A percentile compares a stretch with the other conserved stretches of the same genome.
phyloP scores from a whole-genome alignment of 78 protist species.

The slime mould (Dictyostelium discoideum) region DNA sequence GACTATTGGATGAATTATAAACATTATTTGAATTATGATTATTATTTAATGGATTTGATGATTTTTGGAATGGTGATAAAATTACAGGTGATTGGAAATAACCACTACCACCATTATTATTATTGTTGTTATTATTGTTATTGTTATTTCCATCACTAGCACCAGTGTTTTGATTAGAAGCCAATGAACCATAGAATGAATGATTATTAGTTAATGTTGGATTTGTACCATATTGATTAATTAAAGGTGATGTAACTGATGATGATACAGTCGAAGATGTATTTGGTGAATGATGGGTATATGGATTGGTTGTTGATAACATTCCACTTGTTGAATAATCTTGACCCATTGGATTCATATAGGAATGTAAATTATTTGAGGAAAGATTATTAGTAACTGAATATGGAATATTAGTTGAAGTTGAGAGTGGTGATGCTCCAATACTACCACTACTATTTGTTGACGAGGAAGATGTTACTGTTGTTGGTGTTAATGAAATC shows the following conservation, averaged over 20 bases:
- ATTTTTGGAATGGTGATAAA: slow-evolving; percentile 27
- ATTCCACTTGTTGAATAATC: not conserved
- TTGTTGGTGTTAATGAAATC: not conserved
- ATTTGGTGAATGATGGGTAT: not conserved
- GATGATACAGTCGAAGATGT: slow-evolving; percentile 8
- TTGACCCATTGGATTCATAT: not conserved
- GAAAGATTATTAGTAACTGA: not conserved
- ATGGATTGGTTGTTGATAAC: not conserved
- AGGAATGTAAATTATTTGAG: not conserved
- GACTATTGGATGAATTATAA: not conserved
- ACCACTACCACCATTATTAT: not conserved
- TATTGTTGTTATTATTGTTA: too few relatives aligned
- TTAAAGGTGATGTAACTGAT: slow-evolving; percentile 23
- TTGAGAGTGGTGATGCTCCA: not conserved
- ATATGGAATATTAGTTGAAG: not conserved
- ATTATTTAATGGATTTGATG: not conserved
- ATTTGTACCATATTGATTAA: not conserved
- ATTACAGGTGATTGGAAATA: slow-evolving; percentile 28
- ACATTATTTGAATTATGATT: not conserved
- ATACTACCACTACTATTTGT: not conserved
- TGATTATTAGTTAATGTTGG: not conserved
- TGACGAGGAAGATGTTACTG: not conserved
- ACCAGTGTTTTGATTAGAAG: not conserved
- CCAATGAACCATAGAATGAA: not conserved
- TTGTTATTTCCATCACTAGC: not conserved